phyloP scores from a whole-genome alignment of 2,329 filamentous ascomycete genomes.

The Scopulariopsis brevicaulis region DNA sequence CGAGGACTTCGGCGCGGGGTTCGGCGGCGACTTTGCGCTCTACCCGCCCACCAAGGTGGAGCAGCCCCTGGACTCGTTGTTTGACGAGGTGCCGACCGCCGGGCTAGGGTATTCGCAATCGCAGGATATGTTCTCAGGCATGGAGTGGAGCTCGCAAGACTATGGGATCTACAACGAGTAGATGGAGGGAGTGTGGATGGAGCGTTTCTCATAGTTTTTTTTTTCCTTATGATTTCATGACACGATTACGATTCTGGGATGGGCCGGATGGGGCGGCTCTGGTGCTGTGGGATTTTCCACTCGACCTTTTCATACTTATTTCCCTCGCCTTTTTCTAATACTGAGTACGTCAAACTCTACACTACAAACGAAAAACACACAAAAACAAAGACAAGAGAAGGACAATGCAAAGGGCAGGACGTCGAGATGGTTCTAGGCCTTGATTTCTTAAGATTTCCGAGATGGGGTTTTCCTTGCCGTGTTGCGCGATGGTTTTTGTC shows the following conservation, averaged over 20 bases:
- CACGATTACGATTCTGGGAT: neutral
- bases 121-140: constrained; percentile 34
- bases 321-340: too few species aligned
- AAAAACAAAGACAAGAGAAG: too few species aligned
- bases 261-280: too few species aligned
- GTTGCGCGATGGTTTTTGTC: neutral
- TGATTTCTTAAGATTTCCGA: neutral
- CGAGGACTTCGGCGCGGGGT: constrained; percentile 17
- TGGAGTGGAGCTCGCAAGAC: constrained; percentile 28
- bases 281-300: neutral
- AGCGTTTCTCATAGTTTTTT: neutral
- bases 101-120: constrained; percentile 40
- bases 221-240: neutral
- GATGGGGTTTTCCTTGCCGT: neutral
- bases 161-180: constrained; percentile 20
- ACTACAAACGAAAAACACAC: too few species aligned
- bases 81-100: constrained; percentile 36
- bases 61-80: constrained; percentile 29
- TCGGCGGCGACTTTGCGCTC: constrained; percentile 52
- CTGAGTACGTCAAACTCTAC: too few species aligned
- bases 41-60: constrained; percentile 35
- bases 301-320: too few species aligned
- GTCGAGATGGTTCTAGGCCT: too few species aligned
- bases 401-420: too few species aligned
- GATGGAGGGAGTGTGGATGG: neutral